Base-by-base conservation (phyloP, 129 eudicot species). In the Deinandra increscens region DNA sequence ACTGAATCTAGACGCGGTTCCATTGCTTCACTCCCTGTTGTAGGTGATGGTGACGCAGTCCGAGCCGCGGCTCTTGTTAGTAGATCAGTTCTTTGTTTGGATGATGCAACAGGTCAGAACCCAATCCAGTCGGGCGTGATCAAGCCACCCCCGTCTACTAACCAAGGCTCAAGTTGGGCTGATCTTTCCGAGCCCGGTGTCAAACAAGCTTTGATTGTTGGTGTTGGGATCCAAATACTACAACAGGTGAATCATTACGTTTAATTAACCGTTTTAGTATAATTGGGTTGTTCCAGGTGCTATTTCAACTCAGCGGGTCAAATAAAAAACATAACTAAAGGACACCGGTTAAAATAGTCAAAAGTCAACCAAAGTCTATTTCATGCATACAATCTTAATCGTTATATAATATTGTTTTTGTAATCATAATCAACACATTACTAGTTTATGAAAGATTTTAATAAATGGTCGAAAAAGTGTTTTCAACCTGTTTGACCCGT, bases 1-100 rank as follows among this genome's bases (percentile, higher is more conserved):
- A 84, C 68, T 22, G 96, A 59, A 17, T 84, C 95, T 3, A 60
- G 75, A 45, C 85, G 83, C 9, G 96, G 95, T 19, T 88, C 98
- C 18, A 18, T 86, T 41, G 69, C 86, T 33, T 80, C 96, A n/a
- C 42, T 79, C 19, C 44, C 81, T 37, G 85, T 70, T 73, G 56
- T 45, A 14, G 87, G 84, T 64, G 96, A 87, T 8, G 72, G 82
- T 17, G 88, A 86, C 14, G 53, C 69, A 9, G 78, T 89, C 62
- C 95, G 84, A 44, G 99, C 93, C 37, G 73, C 97, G 46, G 99
- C 93, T 67, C 77, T 93, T 36, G 99, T 93, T 29, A 89, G 99
- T 80, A 88, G 84, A 41, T 87, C 99, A 39, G 92, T 76, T 64
- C 86, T 93, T 48, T 75, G 74, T 31, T 22, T 78, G 6, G 88